Conservation (phyloP, 768 basidiomycete species). For the Lactifluus hygrophoroides region DNA sequence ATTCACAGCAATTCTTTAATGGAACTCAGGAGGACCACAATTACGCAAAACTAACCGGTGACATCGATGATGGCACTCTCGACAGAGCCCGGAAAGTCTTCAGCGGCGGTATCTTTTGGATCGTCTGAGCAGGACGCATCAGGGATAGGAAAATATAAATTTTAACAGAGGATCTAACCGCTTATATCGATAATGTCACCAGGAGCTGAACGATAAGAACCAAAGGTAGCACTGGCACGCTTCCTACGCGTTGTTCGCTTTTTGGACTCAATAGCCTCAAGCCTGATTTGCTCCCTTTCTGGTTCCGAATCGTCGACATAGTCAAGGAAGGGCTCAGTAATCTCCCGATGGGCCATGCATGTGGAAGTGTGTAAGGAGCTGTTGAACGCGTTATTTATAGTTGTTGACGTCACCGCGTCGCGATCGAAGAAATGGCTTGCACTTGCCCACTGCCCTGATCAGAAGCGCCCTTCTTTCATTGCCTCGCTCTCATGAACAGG, state of each 20-base stretch:
- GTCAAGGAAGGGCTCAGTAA: background rate
- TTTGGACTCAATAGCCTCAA: constrained; percentile 20
- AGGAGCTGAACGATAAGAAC: no score
- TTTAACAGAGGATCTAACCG: background rate
- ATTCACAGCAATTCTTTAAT: background rate
- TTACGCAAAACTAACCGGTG: constrained; percentile 1
- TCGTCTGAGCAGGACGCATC: background rate
- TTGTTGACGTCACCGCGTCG: constrained; percentile 8
- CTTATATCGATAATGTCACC: background rate
- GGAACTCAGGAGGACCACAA: background rate
- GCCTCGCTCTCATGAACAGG: constrained; percentile 3
- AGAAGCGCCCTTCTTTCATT: background rate
- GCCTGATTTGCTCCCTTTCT: constrained; percentile 42
- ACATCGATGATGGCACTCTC: constrained; percentile 20
- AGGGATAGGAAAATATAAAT: background rate
- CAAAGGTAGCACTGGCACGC: background rate
- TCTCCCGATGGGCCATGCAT: background rate
- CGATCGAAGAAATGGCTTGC: background rate
- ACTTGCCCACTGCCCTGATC: background rate
- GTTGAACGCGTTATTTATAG: constrained; percentile 23
- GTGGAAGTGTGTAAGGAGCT: background rate
- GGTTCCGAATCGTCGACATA: constrained; percentile 66
- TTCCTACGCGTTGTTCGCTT: constrained; percentile 21
- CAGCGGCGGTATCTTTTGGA: background rate
- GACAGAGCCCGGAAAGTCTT: background rate